phyloP scores from a whole-genome alignment of 768 basidiomycete species.

The Suillus hirtellus region DNA sequence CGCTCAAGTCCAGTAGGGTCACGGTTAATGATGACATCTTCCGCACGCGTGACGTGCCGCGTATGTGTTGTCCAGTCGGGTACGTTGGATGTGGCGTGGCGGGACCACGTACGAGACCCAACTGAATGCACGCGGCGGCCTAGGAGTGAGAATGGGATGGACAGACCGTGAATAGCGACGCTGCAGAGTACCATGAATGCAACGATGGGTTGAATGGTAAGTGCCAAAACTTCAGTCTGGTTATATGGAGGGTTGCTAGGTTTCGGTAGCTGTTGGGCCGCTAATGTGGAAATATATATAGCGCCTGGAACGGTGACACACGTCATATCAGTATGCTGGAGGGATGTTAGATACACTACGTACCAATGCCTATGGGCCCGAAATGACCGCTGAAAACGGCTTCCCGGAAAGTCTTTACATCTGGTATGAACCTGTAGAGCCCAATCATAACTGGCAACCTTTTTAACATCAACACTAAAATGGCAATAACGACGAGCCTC shows the following conservation, averaged over 20 bases:
- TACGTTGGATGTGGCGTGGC: slow-evolving; percentile 52
- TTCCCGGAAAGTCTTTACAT: slow-evolving; percentile 92
- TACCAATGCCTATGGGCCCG: slow-evolving; percentile 82
- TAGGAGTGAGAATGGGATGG: slow-evolving; percentile 93
- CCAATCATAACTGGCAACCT: slow-evolving; percentile 83
- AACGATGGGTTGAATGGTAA: slow-evolving; percentile 88
- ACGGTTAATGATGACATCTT: slow-evolving; percentile 84
- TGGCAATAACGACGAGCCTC: slow-evolving; percentile 80
- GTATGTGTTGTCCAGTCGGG: slow-evolving; percentile 89
- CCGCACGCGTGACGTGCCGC: slow-evolving; percentile 64
- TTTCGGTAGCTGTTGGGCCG: slow-evolving; percentile 57
- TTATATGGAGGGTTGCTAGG: slow-evolving; percentile 46
- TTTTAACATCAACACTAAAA: slow-evolving; percentile 79
- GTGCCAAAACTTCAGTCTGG: slow-evolving; percentile 65
- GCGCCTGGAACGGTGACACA: slow-evolving; percentile 54
- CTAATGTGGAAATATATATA: slow-evolving; percentile 89
- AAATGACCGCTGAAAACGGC: slow-evolving; percentile 96
- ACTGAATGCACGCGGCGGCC: slow-evolving; percentile 84
- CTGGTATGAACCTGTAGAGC: slow-evolving; percentile 91
- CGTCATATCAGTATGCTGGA: neutral
- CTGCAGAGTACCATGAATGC: slow-evolving; percentile 94
- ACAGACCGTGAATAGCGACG: slow-evolving; percentile 84
- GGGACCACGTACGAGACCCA: slow-evolving; percentile 84
- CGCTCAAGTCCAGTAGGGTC: slow-evolving; percentile 61
- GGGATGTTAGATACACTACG: slow-evolving; percentile 19